Evolutionary conservation across 2,329 filamentous ascomycete species (phyloP), one percentile per base, ranked within the genome.

Genomic region (Xylaria sp.): DNA sequence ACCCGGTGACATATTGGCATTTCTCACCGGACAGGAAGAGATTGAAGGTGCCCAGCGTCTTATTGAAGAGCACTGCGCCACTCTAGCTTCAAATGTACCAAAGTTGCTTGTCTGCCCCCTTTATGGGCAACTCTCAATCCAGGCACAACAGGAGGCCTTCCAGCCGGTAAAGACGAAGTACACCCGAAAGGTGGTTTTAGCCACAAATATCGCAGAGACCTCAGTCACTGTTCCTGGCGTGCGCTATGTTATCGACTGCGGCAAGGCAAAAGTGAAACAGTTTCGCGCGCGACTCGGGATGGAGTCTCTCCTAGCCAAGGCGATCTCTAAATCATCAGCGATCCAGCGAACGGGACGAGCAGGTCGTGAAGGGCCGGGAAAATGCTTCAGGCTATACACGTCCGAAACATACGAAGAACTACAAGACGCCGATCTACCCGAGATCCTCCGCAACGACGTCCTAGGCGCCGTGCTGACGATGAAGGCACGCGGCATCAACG

Each of bases 181-280:
- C 65, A 97, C 93, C 0, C 88, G 96, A 52, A 98, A 98, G 78
- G 87, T 98, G 13, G 94, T 99, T 0, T 84, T 99, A 0, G 91
- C 94, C 0, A 99, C 96, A 15, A 99, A 99, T 77, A 98, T 99
- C 75, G 96, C 96, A n/a, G 96, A 99, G 80, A 98, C 96, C 0
- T 98, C 96, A 0, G 92, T 99, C 68, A 99, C 96, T 0, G 94
- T 99, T 0, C 92, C 95, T 0, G 96, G 96, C 1, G 94, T 99
- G 7, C 89, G 93, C 4, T 96, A 92, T 74, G 95, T 99, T 10
- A 87, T 99, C 23, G 96, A 99, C 78, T 92, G 92, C 65, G 96
- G 96, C 55, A 98, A 98, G 76, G 93, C 92, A 9, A 99, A 99
- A 79, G 88, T 97, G 72, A 98, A 98, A 81, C 92, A 97, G 73